Conservation (phyloP, 2,329 filamentous ascomycete species). For the Penicillium sp. region DNA sequence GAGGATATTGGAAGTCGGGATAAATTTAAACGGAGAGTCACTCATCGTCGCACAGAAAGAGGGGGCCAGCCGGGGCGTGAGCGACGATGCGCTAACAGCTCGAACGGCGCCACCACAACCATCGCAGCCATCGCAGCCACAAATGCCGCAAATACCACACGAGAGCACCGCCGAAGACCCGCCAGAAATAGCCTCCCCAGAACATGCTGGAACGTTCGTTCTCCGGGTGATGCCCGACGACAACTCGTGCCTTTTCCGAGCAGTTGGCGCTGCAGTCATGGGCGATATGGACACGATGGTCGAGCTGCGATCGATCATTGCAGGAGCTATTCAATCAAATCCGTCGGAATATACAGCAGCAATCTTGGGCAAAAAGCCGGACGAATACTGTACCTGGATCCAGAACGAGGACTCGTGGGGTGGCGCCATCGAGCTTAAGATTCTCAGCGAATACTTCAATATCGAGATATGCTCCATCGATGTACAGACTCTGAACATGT, state of each 20-base stretch:
- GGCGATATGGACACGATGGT: constrained; percentile 58
- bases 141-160: constrained; percentile 38
- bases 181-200: constrained; percentile 52
- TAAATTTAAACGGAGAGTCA: constrained; percentile 60
- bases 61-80: constrained; percentile 10
- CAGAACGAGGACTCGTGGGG: constrained; percentile 76
- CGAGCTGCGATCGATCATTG: constrained; percentile 67
- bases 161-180: constrained; percentile 47
- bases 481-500: constrained; percentile 59
- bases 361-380: constrained; percentile 63
- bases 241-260: constrained; percentile 88
- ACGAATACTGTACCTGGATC: constrained; percentile 74
- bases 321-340: constrained; percentile 65
- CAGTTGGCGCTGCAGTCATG: constrained; percentile 71
- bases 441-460: constrained; percentile 73
- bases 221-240: constrained; percentile 94
- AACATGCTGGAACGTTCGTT: constrained; percentile 52
- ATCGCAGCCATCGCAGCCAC: constrained; percentile 16
- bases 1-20: constrained; percentile 47
- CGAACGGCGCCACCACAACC: not conserved
- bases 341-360: constrained; percentile 65
- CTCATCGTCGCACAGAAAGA: constrained; percentile 53
- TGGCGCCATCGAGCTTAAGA: constrained; percentile 79
- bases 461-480: constrained; percentile 80
- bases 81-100: not conserved